Evolutionary conservation across 208 protist genomes (phyloP).

Genomic region (Leishmania gerbilli): DNA sequence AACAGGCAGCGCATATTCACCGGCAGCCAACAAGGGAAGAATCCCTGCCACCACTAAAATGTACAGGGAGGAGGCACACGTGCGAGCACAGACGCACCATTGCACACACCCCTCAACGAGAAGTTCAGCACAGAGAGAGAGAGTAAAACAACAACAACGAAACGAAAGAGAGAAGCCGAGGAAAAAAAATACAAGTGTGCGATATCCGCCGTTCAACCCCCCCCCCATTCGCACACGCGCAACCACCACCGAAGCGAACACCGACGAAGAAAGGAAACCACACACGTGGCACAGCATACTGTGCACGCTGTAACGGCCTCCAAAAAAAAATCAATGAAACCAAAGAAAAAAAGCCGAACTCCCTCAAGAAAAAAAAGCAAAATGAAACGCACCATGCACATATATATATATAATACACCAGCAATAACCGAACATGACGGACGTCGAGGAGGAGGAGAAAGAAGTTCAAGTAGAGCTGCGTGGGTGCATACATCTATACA

Average conservation of each 20-base stretch:
- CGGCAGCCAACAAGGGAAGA: background rate
- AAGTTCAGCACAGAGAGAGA: background rate
- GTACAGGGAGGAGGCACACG: background rate
- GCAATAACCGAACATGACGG: background rate
- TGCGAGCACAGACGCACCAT: background rate
- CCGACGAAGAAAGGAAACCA: too few relatives aligned
- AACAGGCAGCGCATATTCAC: background rate
- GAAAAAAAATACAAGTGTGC: background rate
- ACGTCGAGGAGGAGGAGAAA: background rate
- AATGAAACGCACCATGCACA: too few relatives aligned
- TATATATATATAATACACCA: background rate
- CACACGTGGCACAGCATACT: too few relatives aligned
- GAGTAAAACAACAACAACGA: background rate
- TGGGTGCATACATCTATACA: background rate
- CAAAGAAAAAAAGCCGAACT: too few relatives aligned
- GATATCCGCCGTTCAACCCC: too few relatives aligned
- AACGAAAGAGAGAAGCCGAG: background rate
- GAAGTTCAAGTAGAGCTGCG: too few relatives aligned
- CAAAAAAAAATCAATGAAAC: too few relatives aligned
- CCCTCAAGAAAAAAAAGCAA: too few relatives aligned
- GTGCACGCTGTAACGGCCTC: too few relatives aligned
- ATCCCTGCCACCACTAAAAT: background rate
- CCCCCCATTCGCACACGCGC: too few relatives aligned
- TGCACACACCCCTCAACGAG: background rate
- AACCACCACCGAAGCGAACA: background rate